phyloP scores from a whole-genome alignment of 2,329 filamentous ascomycete species.

The Exophiala calicioides region DNA sequence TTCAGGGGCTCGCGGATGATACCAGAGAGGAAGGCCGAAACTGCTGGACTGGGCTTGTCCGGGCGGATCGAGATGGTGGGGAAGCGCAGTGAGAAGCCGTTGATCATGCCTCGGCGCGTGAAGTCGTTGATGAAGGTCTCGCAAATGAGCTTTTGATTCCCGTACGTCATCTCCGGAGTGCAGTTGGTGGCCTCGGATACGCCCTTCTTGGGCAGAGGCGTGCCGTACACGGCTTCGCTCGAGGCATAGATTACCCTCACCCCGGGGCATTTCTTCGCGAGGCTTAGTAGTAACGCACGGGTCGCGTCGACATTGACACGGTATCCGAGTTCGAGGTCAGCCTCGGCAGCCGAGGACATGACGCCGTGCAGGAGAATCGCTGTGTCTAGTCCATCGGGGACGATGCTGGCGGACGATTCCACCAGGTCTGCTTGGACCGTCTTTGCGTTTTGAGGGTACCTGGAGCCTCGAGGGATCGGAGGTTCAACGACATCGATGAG shows the following conservation, averaged over 20 bases:
- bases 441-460: constrained; percentile 51
- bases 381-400: constrained; percentile 47
- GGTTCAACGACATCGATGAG: constrained; percentile 60
- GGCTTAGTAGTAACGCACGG: constrained; percentile 54
- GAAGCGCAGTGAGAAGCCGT: constrained; percentile 60
- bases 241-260: constrained; percentile 62
- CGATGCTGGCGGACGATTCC: constrained; percentile 38
- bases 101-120: constrained; percentile 59
- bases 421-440: constrained; percentile 57
- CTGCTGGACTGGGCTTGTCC: constrained; percentile 61
- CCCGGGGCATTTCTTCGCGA: constrained; percentile 52
- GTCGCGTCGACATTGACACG: constrained; percentile 63
- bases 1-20: constrained; percentile 65
- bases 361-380: constrained; percentile 66
- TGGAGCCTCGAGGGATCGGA: constrained; percentile 50
- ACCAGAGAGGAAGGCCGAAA: constrained; percentile 63
- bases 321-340: constrained; percentile 60
- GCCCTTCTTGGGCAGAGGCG: constrained; percentile 53
- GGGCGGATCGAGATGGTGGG: constrained; percentile 64
- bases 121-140: constrained; percentile 65
- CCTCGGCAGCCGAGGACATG: constrained; percentile 65
- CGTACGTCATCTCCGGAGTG: constrained; percentile 63
- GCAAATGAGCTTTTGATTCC: constrained; percentile 63
- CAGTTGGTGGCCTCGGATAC: constrained; percentile 55
- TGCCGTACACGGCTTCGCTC: constrained; percentile 64